A percentile compares a stretch with the other conserved stretches of the same genome.
Evolutionary conservation across 2,329 filamentous ascomycete species (phyloP).

Genomic region (Acrocalymma vagum): DNA sequence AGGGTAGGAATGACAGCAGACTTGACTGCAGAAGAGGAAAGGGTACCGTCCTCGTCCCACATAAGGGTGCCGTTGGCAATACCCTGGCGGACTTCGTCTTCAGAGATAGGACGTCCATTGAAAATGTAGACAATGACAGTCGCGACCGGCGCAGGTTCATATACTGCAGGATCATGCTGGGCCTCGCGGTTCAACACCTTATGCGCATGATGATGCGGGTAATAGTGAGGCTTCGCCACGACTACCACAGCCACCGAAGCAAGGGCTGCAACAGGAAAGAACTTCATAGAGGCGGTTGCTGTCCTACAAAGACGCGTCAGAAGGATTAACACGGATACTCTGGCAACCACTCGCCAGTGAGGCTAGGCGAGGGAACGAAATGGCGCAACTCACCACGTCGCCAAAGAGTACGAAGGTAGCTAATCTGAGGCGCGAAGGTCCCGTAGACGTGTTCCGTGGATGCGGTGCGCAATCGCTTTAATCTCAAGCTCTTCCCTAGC

Average conservation of each 20-base stretch:
- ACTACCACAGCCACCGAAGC: conserved; percentile 56
- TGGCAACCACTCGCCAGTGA: conserved; percentile 17
- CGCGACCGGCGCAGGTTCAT: conserved; percentile 64
- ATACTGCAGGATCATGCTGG: conserved; percentile 56
- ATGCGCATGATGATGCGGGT: conserved; percentile 63
- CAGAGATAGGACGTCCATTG: conserved; percentile 68
- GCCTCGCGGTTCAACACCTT: conserved; percentile 55
- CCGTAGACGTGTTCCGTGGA: too few relatives aligned
- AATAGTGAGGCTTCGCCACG: conserved; percentile 67
- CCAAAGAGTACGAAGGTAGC: neutral
- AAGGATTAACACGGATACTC: too few relatives aligned
- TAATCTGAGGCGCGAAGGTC: conserved; percentile 1
- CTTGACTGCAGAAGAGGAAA: conserved; percentile 37
- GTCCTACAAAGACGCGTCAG: too few relatives aligned
- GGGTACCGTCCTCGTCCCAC: conserved; percentile 70
- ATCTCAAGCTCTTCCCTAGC: too few relatives aligned
- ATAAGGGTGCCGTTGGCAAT: conserved; percentile 71
- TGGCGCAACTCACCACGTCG: conserved; percentile 6
- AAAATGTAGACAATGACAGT: conserved; percentile 77
- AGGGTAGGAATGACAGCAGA: conserved; percentile 25
- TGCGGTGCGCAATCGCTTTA: too few relatives aligned
- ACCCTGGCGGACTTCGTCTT: conserved; percentile 73
- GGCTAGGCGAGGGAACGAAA: neutral
- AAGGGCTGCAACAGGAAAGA: conserved; percentile 42
- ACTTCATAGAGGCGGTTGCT: conserved; percentile 42